A percentile compares a stretch with the other conserved stretches of the same genome.
These are phyloP conservation scores for Lecanicillium sp. DNA, from an alignment of 2,329 filamentous ascomycete species.

Conservation along the genomic window DNA sequence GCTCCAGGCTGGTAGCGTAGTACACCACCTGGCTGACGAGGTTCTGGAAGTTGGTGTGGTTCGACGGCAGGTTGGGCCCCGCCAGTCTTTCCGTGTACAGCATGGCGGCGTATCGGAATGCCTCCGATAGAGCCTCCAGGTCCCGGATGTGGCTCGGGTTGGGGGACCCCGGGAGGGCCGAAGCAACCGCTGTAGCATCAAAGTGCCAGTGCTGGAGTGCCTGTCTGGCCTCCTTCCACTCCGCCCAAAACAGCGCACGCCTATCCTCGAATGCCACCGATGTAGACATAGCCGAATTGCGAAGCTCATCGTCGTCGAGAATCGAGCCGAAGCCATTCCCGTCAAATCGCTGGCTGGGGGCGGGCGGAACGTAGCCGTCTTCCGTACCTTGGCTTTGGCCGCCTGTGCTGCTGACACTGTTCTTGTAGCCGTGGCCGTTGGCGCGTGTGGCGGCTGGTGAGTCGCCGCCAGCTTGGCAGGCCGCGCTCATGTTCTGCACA, in stretches of 20 bases:
- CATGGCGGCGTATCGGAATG: conserved; percentile 81
- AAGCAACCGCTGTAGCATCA: conserved; percentile 43
- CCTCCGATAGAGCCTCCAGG: conserved; percentile 75
- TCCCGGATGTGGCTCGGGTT: conserved; percentile 61
- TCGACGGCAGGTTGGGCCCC: conserved; percentile 64
- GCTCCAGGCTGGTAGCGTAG: conserved; percentile 73
- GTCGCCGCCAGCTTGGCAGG: conserved; percentile 10
- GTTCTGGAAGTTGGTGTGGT: conserved; percentile 71
- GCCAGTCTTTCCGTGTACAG: conserved; percentile 86
- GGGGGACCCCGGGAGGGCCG: conserved; percentile 41
- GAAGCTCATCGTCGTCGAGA: conserved; percentile 47
- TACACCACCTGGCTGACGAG: conserved; percentile 75
- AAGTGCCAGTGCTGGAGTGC: conserved; percentile 79
- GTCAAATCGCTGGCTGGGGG: conserved; percentile 53
- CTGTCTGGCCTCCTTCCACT: conserved; percentile 75
- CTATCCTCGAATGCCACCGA: conserved; percentile 48
- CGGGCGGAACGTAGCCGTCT: conserved; percentile 20
- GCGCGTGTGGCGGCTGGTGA: conserved; percentile 27
- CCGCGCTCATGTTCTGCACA: conserved; percentile 31
- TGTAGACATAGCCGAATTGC: conserved; percentile 31
- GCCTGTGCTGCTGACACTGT: conserved; percentile 15
- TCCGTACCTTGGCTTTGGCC: conserved; percentile 18
- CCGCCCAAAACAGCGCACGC: conserved; percentile 66
- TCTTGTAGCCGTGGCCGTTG: conserved; percentile 35
- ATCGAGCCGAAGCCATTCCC: conserved; percentile 57